Base-by-base conservation (phyloP, 352 stramenopile genomes). In the Nothophytophthora sp. region DNA sequence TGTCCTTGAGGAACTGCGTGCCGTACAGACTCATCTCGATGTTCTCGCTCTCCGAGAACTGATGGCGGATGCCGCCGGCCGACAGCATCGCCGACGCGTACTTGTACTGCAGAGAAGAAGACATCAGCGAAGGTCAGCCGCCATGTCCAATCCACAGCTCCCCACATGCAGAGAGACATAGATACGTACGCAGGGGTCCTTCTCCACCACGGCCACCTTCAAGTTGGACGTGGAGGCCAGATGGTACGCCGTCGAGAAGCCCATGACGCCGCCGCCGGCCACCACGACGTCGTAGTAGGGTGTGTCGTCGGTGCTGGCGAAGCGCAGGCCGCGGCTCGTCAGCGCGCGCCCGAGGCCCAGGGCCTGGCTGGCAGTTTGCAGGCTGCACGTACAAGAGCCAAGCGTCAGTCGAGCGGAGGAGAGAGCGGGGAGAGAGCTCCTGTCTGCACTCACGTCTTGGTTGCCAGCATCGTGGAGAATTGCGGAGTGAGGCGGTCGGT, bases 241-340 rank as follows among this genome's bases (percentile, higher is more conserved):
- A 49, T 95, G 84, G 56, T 91, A 95, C n/a, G 84, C 84, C 1
- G 79, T 81, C n/a, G 84, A 95, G 63, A 79, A 90, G 44, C 84
- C 84, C 80, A 95, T 91, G 65, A 92, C 84, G 11, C 84, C 78
- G 33, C 81, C 84, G 16, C 84, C 84, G 18, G 77, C 71, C 40
- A 95, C 81, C 29, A 92, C 68, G 34, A 95, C 81, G 52, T 95
- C 84, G 38, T 90, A 92, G 51, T 80, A 73, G 9, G 64, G 65
- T 36, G 40, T 43, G 28, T 60, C 55, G 16, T 38, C 32, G 59
- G 43, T 64, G 34, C 63, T 65, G 22, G 58, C 46, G 30, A 60
- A 73, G 50, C 59, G 63, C 39, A 69, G 44, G 12, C 36, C 15
- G 19, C 50, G 40, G 12, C 55, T 57, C 12, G 30, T 24, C 20